Evolutionary conservation across 2,329 filamentous ascomycete genomes (phyloP), one percentile per base, ranked within the genome.

Genomic region (Fusarium temperatum): DNA sequence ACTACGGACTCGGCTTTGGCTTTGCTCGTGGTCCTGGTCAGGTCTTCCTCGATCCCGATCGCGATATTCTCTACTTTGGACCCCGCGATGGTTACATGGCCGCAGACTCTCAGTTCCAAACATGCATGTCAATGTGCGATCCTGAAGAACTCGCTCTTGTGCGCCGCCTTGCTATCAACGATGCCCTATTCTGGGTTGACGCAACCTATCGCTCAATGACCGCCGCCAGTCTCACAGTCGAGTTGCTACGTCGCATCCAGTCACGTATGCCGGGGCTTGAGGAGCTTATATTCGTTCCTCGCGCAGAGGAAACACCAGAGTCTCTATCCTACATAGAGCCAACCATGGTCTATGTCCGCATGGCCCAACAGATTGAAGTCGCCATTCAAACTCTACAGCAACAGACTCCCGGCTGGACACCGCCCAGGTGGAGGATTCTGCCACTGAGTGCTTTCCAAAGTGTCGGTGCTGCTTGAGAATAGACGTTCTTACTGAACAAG

Each of bases 1-100:
- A 77, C 30, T 87, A 87, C 70, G 72, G 62, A 18, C 82, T 79
- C 42, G 78, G 80, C 63, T 86, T 88, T 65, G 84, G 84, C 66
- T 82, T 85, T 55, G 82, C 82, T 39, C 81, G 83, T 28, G 80
- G 80, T 5, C 81, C 82, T 10, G 84, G 84, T 36, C 81, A 82
- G 54, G 78, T 87, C 38, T 82, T 83, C 70, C 84, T 88, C 74
- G 83, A 85, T 67, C 79, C 82, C 1, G 58, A 73, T 20, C 75
- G 74, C 56, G 86, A 88, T 66, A 81, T 85, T n/a, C 79, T 88
- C 58, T 87, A 85, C 75, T 87, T 88, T 71, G 85, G 85, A 41
- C 81, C 83, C 17, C 81, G 83, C 38, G 76, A 83, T 32, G 85
- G 85, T 58, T 84, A 82, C 78, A 85, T 85, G 82, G 84, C 83